These are phyloP conservation scores for Collybiopsis luxurians DNA, from an alignment of 768 basidiomycete species.

Conservation along the genomic window DNA sequence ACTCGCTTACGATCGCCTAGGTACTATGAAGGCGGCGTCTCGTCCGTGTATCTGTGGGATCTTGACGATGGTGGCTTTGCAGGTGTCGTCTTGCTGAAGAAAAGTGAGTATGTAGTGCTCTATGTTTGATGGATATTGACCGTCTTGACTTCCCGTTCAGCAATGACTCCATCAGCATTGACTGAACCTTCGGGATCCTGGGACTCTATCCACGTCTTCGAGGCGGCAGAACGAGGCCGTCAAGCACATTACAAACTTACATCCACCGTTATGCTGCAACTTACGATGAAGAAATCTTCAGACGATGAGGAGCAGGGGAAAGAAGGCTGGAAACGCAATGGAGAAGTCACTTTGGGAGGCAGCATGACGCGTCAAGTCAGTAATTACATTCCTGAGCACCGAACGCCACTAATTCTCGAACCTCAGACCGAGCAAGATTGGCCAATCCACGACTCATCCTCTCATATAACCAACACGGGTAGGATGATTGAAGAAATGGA, in stretches of 20 bases:
- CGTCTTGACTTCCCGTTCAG: constrained; percentile 31
- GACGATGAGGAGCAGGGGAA: constrained; percentile 37
- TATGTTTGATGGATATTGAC: neutral
- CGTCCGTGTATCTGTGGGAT: constrained; percentile 98
- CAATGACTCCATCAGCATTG: constrained; percentile 51
- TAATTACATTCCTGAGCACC: constrained; percentile 8
- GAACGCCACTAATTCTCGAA: constrained; percentile 8
- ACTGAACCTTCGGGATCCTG: constrained; percentile 82
- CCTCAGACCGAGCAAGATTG: constrained; percentile 82
- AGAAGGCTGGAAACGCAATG: constrained; percentile 57
- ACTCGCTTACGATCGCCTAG: constrained; percentile 31
- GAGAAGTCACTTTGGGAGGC: constrained; percentile 84
- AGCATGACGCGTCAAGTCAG: constrained; percentile 96
- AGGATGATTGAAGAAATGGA: constrained; percentile 99
- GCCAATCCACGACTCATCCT: constrained; percentile 72
- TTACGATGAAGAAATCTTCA: constrained; percentile 50
- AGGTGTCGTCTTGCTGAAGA: constrained; percentile 94
- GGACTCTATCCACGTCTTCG: constrained; percentile 99
- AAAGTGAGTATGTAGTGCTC: constrained; percentile 52
- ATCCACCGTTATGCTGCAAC: constrained; percentile 94
- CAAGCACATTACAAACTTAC: constrained; percentile 97
- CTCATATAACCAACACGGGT: constrained; percentile 93
- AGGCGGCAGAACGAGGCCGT: constrained; percentile 86
- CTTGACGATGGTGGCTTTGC: constrained; percentile 95
- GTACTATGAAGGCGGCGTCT: constrained; percentile 98